A percentile compares a stretch with the other conserved stretches of the same genome.
Conservation (phyloP, 179 eudicot species). For the Silene noctiflora region DNA sequence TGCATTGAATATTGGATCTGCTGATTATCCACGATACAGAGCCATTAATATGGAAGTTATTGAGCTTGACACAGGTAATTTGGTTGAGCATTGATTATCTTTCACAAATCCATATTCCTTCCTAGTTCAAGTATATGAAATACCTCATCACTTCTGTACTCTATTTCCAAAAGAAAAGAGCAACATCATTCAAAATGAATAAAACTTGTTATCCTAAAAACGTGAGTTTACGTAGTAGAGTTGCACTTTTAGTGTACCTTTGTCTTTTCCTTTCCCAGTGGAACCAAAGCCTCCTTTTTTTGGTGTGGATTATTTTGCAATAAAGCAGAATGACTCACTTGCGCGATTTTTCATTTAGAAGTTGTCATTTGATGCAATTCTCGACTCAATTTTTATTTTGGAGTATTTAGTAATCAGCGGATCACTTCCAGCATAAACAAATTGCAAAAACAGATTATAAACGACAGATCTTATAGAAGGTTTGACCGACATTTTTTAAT, state of each 20-base stretch:
- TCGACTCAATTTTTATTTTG: neutral
- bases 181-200: neutral
- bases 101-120: neutral
- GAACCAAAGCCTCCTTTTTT: neutral
- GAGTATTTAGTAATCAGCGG: too few relatives aligned
- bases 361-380: neutral
- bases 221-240: neutral
- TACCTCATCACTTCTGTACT: neutral
- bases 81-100: slow-evolving; percentile 5
- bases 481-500: too few relatives aligned
- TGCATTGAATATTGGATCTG: slow-evolving; percentile 77
- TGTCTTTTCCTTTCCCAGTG: neutral
- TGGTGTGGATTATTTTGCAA: neutral
- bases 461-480: too few relatives aligned
- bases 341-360: neutral
- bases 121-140: neutral
- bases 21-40: slow-evolving; percentile 92
- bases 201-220: neutral
- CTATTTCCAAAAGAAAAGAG: neutral
- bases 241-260: neutral
- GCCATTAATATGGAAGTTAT: slow-evolving; percentile 96
- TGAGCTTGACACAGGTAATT: slow-evolving; percentile 89
- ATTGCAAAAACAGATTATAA: too few relatives aligned
- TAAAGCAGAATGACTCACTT: neutral
- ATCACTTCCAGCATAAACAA: too few relatives aligned